Conservation (phyloP, 2,329 filamentous ascomycete species). For the Aspergillus floridensis region DNA sequence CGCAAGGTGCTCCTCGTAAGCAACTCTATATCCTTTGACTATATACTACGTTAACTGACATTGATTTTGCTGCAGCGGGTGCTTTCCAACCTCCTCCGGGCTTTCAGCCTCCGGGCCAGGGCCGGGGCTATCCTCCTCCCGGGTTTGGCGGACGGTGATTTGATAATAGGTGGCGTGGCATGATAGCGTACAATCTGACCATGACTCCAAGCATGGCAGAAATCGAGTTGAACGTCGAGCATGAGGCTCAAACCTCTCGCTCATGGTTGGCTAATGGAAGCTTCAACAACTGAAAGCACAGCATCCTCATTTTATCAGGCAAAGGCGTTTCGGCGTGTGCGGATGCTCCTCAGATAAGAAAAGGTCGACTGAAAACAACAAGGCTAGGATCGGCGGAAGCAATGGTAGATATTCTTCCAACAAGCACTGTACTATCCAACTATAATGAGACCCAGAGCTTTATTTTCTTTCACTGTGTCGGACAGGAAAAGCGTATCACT, state of each 20-base stretch:
- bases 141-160: constrained; percentile 48
- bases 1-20: constrained; percentile 48
- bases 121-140: constrained; percentile 52
- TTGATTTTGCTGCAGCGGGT: constrained; percentile 43
- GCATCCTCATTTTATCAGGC: constrained; percentile 33
- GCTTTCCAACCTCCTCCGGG: constrained; percentile 63
- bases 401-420: constrained; percentile 23
- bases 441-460: constrained; percentile 11
- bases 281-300: constrained; percentile 22
- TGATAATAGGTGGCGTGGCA: constrained; percentile 19
- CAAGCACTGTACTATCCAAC: constrained; percentile 18
- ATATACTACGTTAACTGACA: constrained; percentile 34
- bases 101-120: constrained; percentile 67
- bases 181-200: constrained; percentile 24
- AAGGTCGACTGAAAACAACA: constrained; percentile 20
- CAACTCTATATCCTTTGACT: constrained; percentile 16
- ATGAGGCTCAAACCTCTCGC: constrained; percentile 5
- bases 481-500: neutral
- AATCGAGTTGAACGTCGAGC: constrained; percentile 15
- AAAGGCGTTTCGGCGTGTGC: constrained; percentile 44
- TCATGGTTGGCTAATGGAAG: constrained; percentile 18
- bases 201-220: constrained; percentile 18
- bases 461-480: neutral
- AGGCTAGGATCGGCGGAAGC: constrained; percentile 19
- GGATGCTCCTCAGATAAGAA: constrained; percentile 32